These are phyloP conservation scores for Apiotrichum siamense DNA, from an alignment of 1,284 basidiomycete genomes.

Conservation along the genomic window DNA sequence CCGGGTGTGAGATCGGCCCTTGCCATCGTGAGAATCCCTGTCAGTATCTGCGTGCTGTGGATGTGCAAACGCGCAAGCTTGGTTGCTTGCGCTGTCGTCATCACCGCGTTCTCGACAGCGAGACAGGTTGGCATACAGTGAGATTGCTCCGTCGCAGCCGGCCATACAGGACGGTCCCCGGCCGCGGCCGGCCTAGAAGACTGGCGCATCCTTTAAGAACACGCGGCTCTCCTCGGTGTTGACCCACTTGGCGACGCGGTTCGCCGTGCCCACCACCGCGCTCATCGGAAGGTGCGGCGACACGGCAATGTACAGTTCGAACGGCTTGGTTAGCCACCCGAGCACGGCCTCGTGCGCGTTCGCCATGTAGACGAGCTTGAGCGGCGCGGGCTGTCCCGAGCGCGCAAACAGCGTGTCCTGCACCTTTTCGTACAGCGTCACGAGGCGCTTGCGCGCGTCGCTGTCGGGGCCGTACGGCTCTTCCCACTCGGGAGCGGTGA, in stretches of 20 bases:
- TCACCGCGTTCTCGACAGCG: no score
- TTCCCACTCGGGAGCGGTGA: conserved; percentile 75
- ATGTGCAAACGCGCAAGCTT: no score
- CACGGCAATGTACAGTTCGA: conserved; percentile 81
- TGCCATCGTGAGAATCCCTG: no score
- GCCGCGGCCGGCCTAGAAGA: conserved; percentile 55
- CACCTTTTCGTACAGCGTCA: conserved; percentile 75
- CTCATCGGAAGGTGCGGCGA: conserved; percentile 79
- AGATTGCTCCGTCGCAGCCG: neutral
- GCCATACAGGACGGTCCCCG: neutral
- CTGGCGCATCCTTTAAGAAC: conserved; percentile 80
- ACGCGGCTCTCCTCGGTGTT: conserved; percentile 73
- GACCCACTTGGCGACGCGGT: conserved; percentile 82
- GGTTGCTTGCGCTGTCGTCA: neutral
- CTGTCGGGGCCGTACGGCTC: conserved; percentile 64
- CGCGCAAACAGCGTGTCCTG: conserved; percentile 81
- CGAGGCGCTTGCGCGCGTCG: conserved; percentile 47
- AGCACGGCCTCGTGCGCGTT: conserved; percentile 81
- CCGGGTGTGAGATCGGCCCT: no score
- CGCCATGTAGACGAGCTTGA: conserved; percentile 76
- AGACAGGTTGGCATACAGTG: no score
- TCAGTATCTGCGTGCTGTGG: no score
- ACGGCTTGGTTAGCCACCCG: conserved; percentile 75
- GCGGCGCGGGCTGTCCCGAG: conserved; percentile 62
- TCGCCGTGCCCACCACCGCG: conserved; percentile 77